A percentile compares a stretch with the other conserved stretches of the same genome.
phyloP scores from a whole-genome alignment of 352 stramenopile species.

The Albugo laibachii region DNA sequence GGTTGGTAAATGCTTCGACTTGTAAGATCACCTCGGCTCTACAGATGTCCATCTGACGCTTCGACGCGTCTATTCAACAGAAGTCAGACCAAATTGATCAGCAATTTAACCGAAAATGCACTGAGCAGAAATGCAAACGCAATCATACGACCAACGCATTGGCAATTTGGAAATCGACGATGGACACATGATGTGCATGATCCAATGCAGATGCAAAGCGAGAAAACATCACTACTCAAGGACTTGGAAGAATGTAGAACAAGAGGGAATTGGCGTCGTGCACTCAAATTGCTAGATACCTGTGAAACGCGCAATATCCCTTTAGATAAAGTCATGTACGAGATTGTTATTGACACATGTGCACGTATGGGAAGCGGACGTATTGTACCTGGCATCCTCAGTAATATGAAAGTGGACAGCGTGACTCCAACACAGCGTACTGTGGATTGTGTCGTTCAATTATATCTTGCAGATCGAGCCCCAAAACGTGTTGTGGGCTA shows the following conservation, averaged over 20 bases:
- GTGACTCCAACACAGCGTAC: constrained; percentile 37
- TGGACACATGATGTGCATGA: too few relatives aligned
- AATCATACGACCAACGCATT: too few relatives aligned
- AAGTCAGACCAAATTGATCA: too few relatives aligned
- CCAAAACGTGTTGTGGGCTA: constrained; percentile 35
- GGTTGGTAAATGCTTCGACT: too few relatives aligned
- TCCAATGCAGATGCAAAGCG: too few relatives aligned
- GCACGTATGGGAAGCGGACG: constrained; percentile 67
- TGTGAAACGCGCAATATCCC: constrained; percentile 31
- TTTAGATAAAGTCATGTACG: constrained; percentile 55
- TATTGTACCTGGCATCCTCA: constrained; percentile 40
- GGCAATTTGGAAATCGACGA: too few relatives aligned
- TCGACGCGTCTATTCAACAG: too few relatives aligned
- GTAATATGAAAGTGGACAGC: constrained; percentile 60
- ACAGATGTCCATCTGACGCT: too few relatives aligned
- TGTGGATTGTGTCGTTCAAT: constrained; percentile 65
- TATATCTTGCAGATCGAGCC: constrained; percentile 46
- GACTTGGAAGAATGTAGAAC: constrained; percentile 31
- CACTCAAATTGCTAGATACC: constrained; percentile 47
- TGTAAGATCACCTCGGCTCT: too few relatives aligned
- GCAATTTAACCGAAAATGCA: too few relatives aligned
- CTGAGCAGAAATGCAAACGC: too few relatives aligned
- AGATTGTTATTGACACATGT: constrained; percentile 53
- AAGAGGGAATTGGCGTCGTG: constrained; percentile 46
- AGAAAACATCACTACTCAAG: neutral